Base-by-base conservation (phyloP, 495 filamentous ascomycete species). In the Hyaloscypha finlandica region DNA sequence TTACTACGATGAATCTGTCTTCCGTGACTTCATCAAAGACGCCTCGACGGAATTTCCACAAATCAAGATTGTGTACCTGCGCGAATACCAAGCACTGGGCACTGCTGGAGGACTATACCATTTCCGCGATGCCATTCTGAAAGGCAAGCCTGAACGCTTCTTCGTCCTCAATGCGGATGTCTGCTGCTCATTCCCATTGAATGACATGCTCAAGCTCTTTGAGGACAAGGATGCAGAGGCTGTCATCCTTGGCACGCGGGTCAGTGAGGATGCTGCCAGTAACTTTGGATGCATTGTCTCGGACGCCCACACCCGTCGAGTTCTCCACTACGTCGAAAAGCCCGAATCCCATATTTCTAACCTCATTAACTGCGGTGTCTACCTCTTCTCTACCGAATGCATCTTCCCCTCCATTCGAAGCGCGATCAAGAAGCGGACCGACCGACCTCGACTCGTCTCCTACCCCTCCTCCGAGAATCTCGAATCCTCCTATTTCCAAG, bases 251-350 rank as follows among this genome's bases (percentile, higher is more conserved):
- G 95, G 95, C 58, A 99, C 95, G 29, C 85, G 92, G 30, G 94
- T 99, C 39, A 87, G 86, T 77, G 93, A 96, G 73, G 96, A 98
- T 30, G 89, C 94, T 14, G 95, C 95, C 16, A 90, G 85, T 68
- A 98, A 97, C 82, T 99, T 98, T 72, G 95, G 95, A 59, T 99
- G 95, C 84, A 96, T 99, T 69, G 95, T 99, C 30, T 94, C 92
- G 54, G 96, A 99, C 75, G 83, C 92, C 14, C 92, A 97, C 79
- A 97, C 92, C 73, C 93, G 94, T 77, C 92, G 94, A 59, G 95
- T 99, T 57, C 89, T 97, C 55, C 95, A 99, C 82, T 99, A 99
- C 80, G 95, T 99, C 77, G 95, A 99, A 85, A 98, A 98, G 83
- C 95, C 95, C 66, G 95, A 99, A 78, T 95, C 92, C 57, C 92